Evolutionary conservation across 495 filamentous ascomycete species (phyloP).

Genomic region (Tricharina praecox): DNA sequence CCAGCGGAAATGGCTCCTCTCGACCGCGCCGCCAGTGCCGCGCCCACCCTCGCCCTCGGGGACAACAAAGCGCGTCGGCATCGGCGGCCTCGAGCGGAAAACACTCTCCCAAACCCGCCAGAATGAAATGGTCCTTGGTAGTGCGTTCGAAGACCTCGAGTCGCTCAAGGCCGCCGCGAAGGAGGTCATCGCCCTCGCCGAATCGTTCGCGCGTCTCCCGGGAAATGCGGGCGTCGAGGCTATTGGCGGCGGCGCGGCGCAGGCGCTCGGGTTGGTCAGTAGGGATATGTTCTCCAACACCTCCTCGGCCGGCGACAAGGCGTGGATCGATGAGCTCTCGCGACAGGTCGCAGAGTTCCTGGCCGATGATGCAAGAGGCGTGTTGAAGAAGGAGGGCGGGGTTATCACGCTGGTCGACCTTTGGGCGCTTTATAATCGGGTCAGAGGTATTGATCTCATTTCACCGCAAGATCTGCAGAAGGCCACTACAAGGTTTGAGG

Average conservation of each 20-base stretch:
- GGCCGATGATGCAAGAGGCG: conserved; percentile 69
- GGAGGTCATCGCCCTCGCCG: conserved; percentile 82
- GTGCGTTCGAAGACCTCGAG: conserved; percentile 89
- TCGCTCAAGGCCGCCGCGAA: conserved; percentile 95
- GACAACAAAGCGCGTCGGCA: conserved; percentile 36
- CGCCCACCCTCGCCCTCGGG: conserved; percentile 33
- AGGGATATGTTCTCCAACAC: conserved; percentile 57
- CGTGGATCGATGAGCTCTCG: conserved; percentile 43
- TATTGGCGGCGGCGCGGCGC: conserved; percentile 18
- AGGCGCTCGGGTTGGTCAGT: conserved; percentile 70
- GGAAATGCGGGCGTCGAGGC: conserved; percentile 11
- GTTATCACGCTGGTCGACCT: conserved; percentile 91
- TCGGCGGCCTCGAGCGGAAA: conserved; percentile 77
- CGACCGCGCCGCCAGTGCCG: conserved; percentile 81
- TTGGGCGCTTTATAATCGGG: conserved; percentile 96
- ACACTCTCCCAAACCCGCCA: conserved; percentile 61
- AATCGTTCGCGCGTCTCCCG: conserved; percentile 49
- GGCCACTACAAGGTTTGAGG: conserved; percentile 75
- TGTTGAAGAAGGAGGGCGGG: conserved; percentile 70
- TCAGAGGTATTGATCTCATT: conserved; percentile 82
- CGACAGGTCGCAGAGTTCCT: conserved; percentile 85
- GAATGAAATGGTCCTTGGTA: conserved; percentile 83
- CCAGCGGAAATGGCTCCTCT: conserved; percentile 91
- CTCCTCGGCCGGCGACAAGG: neutral
- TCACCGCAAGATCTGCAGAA: conserved; percentile 84